Evolutionary conservation across 2,329 filamentous ascomycete species (phyloP), one percentile per base, ranked within the genome.

Genomic region (Cladosporium colombiae): DNA sequence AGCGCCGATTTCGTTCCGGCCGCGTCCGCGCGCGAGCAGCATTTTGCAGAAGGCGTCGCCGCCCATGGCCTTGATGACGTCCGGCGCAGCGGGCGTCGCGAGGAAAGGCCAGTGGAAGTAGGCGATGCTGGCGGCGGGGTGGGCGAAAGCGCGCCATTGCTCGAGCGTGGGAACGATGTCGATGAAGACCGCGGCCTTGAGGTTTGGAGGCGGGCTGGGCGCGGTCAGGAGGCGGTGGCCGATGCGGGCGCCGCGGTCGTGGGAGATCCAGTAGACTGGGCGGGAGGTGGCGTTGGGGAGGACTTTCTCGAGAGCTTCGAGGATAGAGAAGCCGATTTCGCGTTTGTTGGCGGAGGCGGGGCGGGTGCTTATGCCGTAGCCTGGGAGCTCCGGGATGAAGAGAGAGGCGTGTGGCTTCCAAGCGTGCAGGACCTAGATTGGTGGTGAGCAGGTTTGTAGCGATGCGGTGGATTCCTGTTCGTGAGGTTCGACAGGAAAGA

Each of bases 81-180:
- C 70, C 18, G 79, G 77, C 1, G 82, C 81, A 0, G 80, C 64
- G 6, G 80, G 76, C 37, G 82, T 81, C 13, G 83, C 82, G 8
- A 85, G 76, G 46, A 85, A 78, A 3, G 83, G 77, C 83, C 83
- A 85, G 74, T 85, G 83, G 71, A 80, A 84, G 70, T 80, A 81
- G 1, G 74, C 75, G 5, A 71, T 70, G n/a, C 75, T 72, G 21
- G 78, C 75, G 1, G 69, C 68, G 10, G 81, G 77, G 60, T 79
- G 70, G 7, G 74, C 64, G 67, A 83, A 81, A 2, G 73, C 74
- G 5, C 72, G 67, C 79, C 81, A 85, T 74, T 84, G 81, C 4
- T 76, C 74, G 23, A 77, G 70, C 6, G 82, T 83, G 6, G 82
- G 83, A 2, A 85, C 78, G 66, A 84, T 84, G 70, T 85, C 83